These are phyloP conservation scores for Periglandula ipomoeae DNA, from an alignment of 2,329 filamentous ascomycete species.

Conservation along the genomic window DNA sequence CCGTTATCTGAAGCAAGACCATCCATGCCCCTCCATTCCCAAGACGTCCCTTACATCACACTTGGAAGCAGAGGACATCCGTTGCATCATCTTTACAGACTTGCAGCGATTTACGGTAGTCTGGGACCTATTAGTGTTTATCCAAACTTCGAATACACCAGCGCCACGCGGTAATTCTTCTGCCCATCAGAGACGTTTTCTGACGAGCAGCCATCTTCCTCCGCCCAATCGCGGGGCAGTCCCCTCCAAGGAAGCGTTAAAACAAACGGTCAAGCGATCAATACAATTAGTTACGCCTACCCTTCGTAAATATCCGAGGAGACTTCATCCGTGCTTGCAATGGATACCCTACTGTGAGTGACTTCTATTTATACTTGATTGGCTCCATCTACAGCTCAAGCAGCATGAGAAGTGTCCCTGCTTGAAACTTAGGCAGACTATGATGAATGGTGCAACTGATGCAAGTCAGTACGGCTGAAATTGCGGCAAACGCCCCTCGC, in stretches of 20 bases:
- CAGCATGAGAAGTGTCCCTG: not conserved
- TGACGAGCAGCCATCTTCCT: not conserved
- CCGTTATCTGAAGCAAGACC: too few species aligned
- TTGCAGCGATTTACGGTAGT: too few species aligned
- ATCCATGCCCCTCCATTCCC: too few species aligned
- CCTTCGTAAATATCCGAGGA: not conserved
- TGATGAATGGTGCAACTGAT: not conserved
- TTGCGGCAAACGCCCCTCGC: conserved; percentile 80
- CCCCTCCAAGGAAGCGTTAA: not conserved
- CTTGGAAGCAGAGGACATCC: too few species aligned
- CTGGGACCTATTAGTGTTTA: not conserved
- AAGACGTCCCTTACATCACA: too few species aligned
- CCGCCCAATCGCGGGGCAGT: not conserved
- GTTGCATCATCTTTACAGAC: too few species aligned
- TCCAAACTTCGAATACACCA: not conserved
- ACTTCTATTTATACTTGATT: not conserved
- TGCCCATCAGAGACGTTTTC: not conserved
- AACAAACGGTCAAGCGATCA: not conserved
- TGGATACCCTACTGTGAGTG: conserved; percentile 56
- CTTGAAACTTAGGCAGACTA: not conserved
- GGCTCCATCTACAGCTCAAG: not conserved
- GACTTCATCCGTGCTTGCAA: conserved; percentile 16
- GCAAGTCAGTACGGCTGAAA: conserved; percentile 66
- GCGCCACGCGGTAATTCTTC: not conserved
- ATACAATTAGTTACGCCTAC: not conserved